Conservation (phyloP, 2,329 filamentous ascomycete species). For the Trichoderma sp. region DNA sequence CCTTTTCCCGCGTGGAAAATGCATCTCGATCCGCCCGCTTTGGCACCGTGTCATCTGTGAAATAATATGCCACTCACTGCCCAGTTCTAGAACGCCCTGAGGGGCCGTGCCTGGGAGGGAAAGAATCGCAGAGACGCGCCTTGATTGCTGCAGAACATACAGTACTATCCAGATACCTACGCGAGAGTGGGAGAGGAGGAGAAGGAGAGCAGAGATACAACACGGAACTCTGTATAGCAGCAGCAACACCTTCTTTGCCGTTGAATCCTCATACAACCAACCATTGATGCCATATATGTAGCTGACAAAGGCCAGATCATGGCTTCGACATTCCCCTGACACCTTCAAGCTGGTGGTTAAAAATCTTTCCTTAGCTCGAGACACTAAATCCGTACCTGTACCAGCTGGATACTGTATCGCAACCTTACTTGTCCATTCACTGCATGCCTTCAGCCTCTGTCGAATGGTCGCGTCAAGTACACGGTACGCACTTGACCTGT, state of each 20-base stretch:
- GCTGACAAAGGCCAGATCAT: too few species aligned
- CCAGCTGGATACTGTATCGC: not conserved
- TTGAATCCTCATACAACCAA: too few species aligned
- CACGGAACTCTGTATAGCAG: too few species aligned
- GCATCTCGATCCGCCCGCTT: slow-evolving; percentile 22
- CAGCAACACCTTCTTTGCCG: too few species aligned
- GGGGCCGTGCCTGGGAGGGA: slow-evolving; percentile 4
- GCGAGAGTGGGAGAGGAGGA: too few species aligned
- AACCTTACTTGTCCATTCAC: not conserved
- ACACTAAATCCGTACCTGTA: not conserved
- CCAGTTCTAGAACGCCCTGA: slow-evolving; percentile 2
- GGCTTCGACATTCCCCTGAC: not conserved
- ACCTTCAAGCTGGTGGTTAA: too few species aligned
- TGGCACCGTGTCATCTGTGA: slow-evolving; percentile 23
- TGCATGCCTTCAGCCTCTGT: not conserved
- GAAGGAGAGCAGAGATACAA: too few species aligned
- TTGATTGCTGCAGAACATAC: too few species aligned
- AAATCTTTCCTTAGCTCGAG: too few species aligned
- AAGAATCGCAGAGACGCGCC: too few species aligned
- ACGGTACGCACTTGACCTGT: slow-evolving; percentile 21
- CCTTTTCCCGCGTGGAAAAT: slow-evolving; percentile 3
- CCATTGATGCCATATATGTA: too few species aligned
- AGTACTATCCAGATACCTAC: too few species aligned
- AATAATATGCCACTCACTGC: slow-evolving; percentile 14
- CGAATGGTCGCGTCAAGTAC: slow-evolving; percentile 9